phyloP scores from a whole-genome alignment of 1,284 basidiomycete species.

The Chiua sp. region DNA sequence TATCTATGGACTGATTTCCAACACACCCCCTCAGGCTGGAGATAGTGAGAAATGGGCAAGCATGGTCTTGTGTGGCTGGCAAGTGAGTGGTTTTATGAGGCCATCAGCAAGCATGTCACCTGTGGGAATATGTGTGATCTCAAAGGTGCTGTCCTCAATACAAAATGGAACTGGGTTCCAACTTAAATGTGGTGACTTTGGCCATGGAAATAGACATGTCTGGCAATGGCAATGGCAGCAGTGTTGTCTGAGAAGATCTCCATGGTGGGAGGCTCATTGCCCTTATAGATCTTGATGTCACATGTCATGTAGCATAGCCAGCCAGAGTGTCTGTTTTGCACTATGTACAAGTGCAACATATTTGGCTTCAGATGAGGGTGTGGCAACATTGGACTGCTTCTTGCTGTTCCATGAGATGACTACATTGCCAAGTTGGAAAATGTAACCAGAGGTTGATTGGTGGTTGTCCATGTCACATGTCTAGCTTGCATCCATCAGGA shows the following conservation, averaged over 20 bases:
- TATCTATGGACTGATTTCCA: not conserved
- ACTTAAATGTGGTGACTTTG: not conserved
- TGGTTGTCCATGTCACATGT: not conserved
- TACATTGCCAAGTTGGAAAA: not conserved
- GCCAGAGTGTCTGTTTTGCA: slow-evolving; percentile 7
- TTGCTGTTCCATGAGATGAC: slow-evolving; percentile 15
- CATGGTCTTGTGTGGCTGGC: not conserved
- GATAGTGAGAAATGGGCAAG: not conserved
- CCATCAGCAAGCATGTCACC: not conserved
- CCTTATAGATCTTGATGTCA: not conserved
- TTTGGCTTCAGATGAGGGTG: slow-evolving; percentile 5
- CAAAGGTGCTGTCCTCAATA: not conserved
- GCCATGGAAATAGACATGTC: not conserved
- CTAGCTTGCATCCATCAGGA: not conserved
- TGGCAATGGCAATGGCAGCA: not conserved
- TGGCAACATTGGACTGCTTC: slow-evolving; percentile 1
- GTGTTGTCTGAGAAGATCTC: not conserved
- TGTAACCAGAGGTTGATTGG: slow-evolving; percentile 3
- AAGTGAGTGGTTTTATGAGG: not conserved
- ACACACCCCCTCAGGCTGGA: slow-evolving; percentile 4
- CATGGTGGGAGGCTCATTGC: not conserved
- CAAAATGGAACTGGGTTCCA: not conserved
- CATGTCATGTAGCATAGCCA: not conserved
- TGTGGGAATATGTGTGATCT: not conserved
- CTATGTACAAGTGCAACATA: slow-evolving; percentile 9